Base-by-base conservation (phyloP, 2,329 filamentous ascomycete genomes). In the Arthrobotrys musiformis region DNA sequence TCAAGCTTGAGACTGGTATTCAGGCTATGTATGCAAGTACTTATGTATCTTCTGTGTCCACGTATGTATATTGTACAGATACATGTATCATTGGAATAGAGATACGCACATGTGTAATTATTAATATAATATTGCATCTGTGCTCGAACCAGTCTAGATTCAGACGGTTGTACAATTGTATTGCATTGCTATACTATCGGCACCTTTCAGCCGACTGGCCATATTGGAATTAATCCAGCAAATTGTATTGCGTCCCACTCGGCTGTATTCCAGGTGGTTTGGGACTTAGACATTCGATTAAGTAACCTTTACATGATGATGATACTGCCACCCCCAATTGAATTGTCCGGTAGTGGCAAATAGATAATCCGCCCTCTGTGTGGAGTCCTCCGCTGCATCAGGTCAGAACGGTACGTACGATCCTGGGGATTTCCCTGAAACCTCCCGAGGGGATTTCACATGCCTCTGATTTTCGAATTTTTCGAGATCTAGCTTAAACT, bases 341-440 rank as follows among this genome's bases (percentile, higher is more conserved):
- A 42, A 42, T 58, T 26, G 33, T 40, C 54, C 54, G 54, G 54
- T 44, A 52, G 70, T 75, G 70, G 70, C 70, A 69, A 75, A 75
- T 54, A 68, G 70, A 75, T 75, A 75, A 75, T 75, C 70, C 70
- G 70, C 58, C 37, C 28, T 58, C 46, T 50, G 60, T 24, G 33
- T 60, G 60, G 48, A 58, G 42, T 24, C n/a, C 42, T 35, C 28
- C 50, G 50, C 28, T 58, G 52, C 30, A 58, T 15, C 30, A 58
- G 30, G 17, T 44, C 37, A 60, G 9, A 30, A 22, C 40, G 33
- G 33, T 40, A 40, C 11, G 7, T 40, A 40, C 35, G 9, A 15
- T 42, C 17, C 72, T 46, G 35, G 63, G 46, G 62, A 44, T 56
- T 42, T 30, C 72, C 72, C 64, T 76, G 63, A 60, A 76, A 69